A percentile compares a stretch with the other conserved stretches of the same genome.
phyloP scores from a whole-genome alignment of 352 stramenopile species.

The Phytophthora fragariaefolia region DNA sequence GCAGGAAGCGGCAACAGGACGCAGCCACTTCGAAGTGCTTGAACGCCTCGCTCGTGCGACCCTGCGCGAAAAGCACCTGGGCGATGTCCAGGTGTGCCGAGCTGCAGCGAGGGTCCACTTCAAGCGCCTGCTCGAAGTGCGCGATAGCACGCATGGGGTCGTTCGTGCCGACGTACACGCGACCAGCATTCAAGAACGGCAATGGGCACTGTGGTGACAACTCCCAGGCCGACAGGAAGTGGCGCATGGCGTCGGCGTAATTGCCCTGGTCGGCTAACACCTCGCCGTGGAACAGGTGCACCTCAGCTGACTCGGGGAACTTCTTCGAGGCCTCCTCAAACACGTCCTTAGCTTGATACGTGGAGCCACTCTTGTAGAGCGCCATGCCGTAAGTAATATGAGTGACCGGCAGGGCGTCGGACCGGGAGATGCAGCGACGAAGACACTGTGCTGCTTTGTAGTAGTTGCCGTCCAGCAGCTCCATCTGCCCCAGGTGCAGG shows the following conservation, averaged over 20 bases:
- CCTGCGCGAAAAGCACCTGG: conserved; percentile 87
- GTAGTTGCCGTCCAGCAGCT: conserved; percentile 83
- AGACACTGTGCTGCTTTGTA: conserved; percentile 73
- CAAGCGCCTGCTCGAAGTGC: conserved; percentile 83
- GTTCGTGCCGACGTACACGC: conserved; percentile 86
- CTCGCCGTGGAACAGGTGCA: conserved; percentile 86
- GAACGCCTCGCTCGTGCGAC: conserved; percentile 72
- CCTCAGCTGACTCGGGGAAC: conserved; percentile 77
- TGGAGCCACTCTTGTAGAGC: conserved; percentile 85
- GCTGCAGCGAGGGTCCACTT: conserved; percentile 78
- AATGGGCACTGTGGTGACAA: conserved; percentile 79
- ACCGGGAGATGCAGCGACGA: conserved; percentile 76
- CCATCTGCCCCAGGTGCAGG: conserved; percentile 83
- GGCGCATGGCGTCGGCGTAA: conserved; percentile 82
- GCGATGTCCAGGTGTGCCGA: conserved; percentile 87
- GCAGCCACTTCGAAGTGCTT: conserved; percentile 76
- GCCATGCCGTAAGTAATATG: conserved; percentile 88
- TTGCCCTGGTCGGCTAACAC: conserved; percentile 84
- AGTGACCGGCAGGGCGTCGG: conserved; percentile 73
- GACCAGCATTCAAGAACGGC: conserved; percentile 84
- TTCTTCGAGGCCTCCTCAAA: conserved; percentile 70
- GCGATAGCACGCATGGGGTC: conserved; percentile 81
- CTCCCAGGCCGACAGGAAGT: conserved; percentile 75
- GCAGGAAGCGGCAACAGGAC: conserved; percentile 81
- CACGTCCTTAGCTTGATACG: conserved; percentile 84